Evolutionary conservation across 2,329 filamentous ascomycete genomes (phyloP), one percentile per base, ranked within the genome.

Genomic region (Ascochyta koolunga): DNA sequence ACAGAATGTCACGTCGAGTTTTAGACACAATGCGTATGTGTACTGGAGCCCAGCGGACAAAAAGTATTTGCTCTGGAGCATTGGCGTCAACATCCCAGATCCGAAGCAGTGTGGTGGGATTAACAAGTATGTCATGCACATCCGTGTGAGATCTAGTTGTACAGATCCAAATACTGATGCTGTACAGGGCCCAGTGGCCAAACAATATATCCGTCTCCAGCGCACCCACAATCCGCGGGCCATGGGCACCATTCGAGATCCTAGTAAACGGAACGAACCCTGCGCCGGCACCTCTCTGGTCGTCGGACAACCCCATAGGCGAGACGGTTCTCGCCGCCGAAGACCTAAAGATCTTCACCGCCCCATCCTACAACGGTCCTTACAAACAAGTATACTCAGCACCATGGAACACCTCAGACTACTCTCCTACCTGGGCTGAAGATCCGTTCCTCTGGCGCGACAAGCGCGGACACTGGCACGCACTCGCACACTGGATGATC

Each of bases 1-100:
- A 0, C 71, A 78, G 15, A 71, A 74, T 5, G 63, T 82, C 0
- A 72, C 74, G 2, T 66, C 70, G 2, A 75, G 74, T 2, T 82
- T 82, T 36, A 74, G 72, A 0, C 80, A 82, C 51, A 82, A 82
- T 29, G 77, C 78, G 0, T 77, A 76, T 0, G 71, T 76, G 0
- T 60, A 81, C 0, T 82, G 76, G 60, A 80, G 77, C 27, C 75
- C 74, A 0, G 75, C 73, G 0, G 79, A 82, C n/a, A 32, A 70
- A 2, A 70, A 69, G 18, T 82, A 79, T 36, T 61, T 82, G 0
- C 57, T 82, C 1, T 80, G 80, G 54, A 70, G 72, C 19, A 82
- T 81, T 33, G 80, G 79, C 4, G 69, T 66, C 41, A 64, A 73
- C 38, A 56, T 70, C 65, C 75, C 56, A 0, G 46, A 62, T 5